Evolutionary conservation across 139 green algal species (phyloP).

Genomic region (Mychonastes homosphaera): DNA sequence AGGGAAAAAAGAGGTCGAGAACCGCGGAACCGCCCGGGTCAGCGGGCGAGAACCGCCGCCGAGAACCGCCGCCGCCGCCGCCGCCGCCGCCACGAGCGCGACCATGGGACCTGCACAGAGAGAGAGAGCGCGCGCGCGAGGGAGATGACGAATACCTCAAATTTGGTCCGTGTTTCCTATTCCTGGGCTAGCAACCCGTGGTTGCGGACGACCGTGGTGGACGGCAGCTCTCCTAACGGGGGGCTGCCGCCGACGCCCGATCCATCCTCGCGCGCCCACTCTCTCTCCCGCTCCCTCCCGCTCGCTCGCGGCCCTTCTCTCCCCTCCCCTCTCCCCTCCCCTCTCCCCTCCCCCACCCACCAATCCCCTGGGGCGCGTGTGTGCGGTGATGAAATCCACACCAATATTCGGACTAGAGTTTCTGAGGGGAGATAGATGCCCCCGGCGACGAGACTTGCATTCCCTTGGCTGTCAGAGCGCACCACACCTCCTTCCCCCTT

Average conservation of each 20-base stretch:
- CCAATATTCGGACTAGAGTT: constrained; percentile 71
- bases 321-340: neutral
- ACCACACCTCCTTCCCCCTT: neutral
- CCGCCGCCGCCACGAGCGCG: no score
- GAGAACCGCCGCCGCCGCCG: neutral
- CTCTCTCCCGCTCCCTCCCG: neutral
- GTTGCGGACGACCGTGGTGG: constrained; percentile 14
- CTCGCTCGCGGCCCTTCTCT: neutral
- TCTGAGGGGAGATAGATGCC: constrained; percentile 47
- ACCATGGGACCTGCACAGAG: neutral
- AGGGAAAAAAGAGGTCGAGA: no score
- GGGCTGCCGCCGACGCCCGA: neutral
- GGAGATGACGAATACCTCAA: constrained; percentile 38
- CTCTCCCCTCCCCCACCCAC: no score
- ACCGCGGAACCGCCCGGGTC: neutral
- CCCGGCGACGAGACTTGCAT: constrained; percentile 47
- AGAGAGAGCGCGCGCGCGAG: neutral
- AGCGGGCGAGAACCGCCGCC: neutral
- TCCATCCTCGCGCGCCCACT: neutral
- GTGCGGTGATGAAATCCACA: constrained; percentile 47
- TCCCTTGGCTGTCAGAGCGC: constrained; percentile 79
- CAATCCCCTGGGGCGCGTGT: no score
- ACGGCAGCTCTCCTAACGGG: neutral
- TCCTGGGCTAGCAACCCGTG: constrained; percentile 45
- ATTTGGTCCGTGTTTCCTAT: constrained; percentile 71